phyloP scores from a whole-genome alignment of 305 asterid genomes.

The Fraxinus albicans region DNA sequence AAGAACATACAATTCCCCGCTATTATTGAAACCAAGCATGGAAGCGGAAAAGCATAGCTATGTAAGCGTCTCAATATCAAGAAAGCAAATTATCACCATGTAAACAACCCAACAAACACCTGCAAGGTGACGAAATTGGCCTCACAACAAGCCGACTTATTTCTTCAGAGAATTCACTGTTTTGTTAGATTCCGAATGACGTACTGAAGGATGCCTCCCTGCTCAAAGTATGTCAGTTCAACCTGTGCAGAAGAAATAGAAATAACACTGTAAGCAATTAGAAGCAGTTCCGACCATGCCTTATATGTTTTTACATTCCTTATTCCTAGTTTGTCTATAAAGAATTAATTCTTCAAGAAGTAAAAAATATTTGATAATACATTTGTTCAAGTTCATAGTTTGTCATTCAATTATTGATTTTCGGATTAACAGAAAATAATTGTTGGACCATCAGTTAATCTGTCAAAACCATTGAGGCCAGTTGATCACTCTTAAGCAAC shows the following conservation, averaged over 20 bases:
- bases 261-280: neutral
- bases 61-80: conserved; percentile 3
- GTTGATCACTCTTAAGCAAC: neutral
- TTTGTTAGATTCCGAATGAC: conserved; percentile 64
- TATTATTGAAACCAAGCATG: conserved; percentile 19
- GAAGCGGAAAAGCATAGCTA: conserved; percentile 6
- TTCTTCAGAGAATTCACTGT: conserved; percentile 29
- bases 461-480: neutral
- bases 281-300: neutral
- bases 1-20: conserved; percentile 7
- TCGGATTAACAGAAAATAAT: neutral
- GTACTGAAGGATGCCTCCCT: conserved; percentile 87
- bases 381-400: neutral
- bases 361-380: neutral
- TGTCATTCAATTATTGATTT: neutral
- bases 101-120: neutral
- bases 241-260: conserved; percentile 49
- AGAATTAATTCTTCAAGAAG: neutral
- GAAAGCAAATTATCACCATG: conserved; percentile 5
- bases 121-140: conserved; percentile 9
- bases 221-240: conserved; percentile 74
- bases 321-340: neutral
- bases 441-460: neutral
- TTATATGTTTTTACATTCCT: neutral
- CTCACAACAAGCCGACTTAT: neutral